Conservation (phyloP, 768 basidiomycete species). For the Nidula microcarpa region DNA sequence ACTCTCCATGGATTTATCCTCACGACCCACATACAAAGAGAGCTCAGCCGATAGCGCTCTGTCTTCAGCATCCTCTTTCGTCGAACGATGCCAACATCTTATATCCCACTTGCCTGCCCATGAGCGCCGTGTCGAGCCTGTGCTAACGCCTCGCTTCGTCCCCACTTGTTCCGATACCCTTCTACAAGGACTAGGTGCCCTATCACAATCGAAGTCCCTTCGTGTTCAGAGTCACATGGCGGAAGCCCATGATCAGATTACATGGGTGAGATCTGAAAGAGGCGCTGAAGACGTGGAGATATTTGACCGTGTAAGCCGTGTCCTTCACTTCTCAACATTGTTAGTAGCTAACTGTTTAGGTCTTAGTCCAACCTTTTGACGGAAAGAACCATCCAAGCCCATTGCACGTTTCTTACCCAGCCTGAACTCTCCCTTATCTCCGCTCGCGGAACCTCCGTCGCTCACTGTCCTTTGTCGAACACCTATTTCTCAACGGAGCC, state of each 20-base stretch:
- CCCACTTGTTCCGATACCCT: conserved; percentile 82
- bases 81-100: conserved; percentile 42
- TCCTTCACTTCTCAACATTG: background rate
- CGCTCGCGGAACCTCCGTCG: conserved; percentile 54
- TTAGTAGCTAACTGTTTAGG: background rate
- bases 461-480: conserved; percentile 89
- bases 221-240: conserved; percentile 81
- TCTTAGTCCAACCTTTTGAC: conserved; percentile 59
- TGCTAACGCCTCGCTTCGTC: conserved; percentile 86
- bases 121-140: conserved; percentile 65
- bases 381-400: conserved; percentile 72
- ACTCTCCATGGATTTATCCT: conserved; percentile 73
- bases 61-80: conserved; percentile 51
- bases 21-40: conserved; percentile 70
- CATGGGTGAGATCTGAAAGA: conserved; percentile 61
- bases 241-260: conserved; percentile 73
- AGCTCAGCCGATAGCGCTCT: conserved; percentile 46
- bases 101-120: conserved; percentile 37
- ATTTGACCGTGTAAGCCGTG: conserved; percentile 57
- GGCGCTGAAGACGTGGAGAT: conserved; percentile 70
- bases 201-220: conserved; percentile 43
- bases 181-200: conserved; percentile 54
- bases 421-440: conserved; percentile 50
- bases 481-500: conserved; percentile 77
- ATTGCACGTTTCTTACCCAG: conserved; percentile 77